A percentile compares a stretch with the other conserved stretches of the same genome.
phyloP scores from a whole-genome alignment of 2,329 filamentous ascomycete species.

The Fusarium pseudocircinatum region DNA sequence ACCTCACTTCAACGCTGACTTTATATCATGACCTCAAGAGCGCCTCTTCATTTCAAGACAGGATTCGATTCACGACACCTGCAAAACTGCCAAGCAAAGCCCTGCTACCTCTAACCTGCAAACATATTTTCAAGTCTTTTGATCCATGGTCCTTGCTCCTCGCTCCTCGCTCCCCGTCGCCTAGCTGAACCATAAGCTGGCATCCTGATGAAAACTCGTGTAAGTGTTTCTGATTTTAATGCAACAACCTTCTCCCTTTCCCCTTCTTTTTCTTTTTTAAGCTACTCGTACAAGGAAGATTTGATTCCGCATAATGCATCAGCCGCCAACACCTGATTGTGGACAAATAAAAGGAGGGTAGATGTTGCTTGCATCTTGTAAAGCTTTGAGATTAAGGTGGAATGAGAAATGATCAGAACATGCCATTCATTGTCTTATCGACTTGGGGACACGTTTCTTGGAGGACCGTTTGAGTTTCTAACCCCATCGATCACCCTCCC shows the following conservation, averaged over 20 bases:
- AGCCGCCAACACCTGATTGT: slow-evolving; percentile 21
- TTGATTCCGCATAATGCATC: slow-evolving; percentile 1
- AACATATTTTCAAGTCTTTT: not conserved
- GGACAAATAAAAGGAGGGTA: not conserved
- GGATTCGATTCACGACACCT: slow-evolving; percentile 17
- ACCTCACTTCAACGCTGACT: not conserved
- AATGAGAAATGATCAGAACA: not conserved
- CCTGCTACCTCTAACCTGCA: not conserved
- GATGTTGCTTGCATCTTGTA: not conserved
- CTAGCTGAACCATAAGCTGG: slow-evolving; percentile 3
- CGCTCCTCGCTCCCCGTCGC: not conserved
- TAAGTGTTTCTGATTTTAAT: slow-evolving; percentile 5
- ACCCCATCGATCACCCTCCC: slow-evolving; percentile 63
- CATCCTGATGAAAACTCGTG: slow-evolving; percentile 2
- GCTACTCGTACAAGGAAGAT: slow-evolving; percentile 21
- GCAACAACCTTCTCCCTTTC: not conserved
- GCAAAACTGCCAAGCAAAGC: not conserved
- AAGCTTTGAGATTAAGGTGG: not conserved
- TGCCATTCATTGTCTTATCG: slow-evolving; percentile 12
- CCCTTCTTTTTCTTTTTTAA: slow-evolving; percentile 3
- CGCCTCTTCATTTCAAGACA: slow-evolving; percentile 15
- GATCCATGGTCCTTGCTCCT: not conserved
- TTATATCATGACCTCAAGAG: not conserved
- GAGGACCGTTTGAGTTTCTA: slow-evolving; percentile 38
- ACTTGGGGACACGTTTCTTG: not conserved